phyloP scores from a whole-genome alignment of 345 rosid species.

The Hirschfeldia incana region DNA sequence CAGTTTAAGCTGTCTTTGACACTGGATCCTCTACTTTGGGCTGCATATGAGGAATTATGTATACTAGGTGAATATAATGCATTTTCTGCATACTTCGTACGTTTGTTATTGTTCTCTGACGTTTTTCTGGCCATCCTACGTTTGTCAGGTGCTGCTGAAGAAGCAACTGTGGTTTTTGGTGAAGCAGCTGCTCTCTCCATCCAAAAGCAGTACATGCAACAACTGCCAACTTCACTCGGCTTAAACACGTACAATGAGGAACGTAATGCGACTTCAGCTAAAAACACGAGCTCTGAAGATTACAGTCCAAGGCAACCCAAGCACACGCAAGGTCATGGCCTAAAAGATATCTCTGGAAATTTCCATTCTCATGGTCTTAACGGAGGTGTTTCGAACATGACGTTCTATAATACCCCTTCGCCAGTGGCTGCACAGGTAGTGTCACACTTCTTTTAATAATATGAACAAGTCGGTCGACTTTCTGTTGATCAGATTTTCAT shows the following conservation, averaged over 20 bases:
- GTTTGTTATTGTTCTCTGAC: constrained; percentile 15
- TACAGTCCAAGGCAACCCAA: constrained; percentile 69
- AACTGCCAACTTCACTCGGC: constrained; percentile 48
- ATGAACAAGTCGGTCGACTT: constrained; percentile 3
- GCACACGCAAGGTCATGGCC: constrained; percentile 64
- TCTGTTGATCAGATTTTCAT: constrained; percentile 2
- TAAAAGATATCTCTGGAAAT: constrained; percentile 71
- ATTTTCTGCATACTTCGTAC: constrained; percentile 4
- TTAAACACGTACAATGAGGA: constrained; percentile 58
- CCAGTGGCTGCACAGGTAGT: constrained; percentile 83
- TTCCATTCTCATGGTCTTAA: constrained; percentile 68
- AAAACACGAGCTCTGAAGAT: constrained; percentile 56
- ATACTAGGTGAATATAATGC: constrained; percentile 61
- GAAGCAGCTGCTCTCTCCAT: constrained; percentile 80
- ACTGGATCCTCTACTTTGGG: constrained; percentile 91
- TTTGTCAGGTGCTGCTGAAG: constrained; percentile 85
- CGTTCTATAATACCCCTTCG: constrained; percentile 88
- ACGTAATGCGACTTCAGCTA: constrained; percentile 46
- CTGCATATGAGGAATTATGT: constrained; percentile 93
- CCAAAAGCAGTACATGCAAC: constrained; percentile 75
- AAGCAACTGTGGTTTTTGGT: constrained; percentile 79
- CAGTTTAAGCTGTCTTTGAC: constrained; percentile 87
- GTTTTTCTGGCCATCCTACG: background rate
- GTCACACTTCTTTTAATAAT: constrained; percentile 7
- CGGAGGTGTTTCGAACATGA: constrained; percentile 63